Percentiles rank a stretch among this genome's conserved stretches.
Evolutionary conservation across 2,329 filamentous ascomycete species (phyloP).

Genomic region (Diaporthe sp.): DNA sequence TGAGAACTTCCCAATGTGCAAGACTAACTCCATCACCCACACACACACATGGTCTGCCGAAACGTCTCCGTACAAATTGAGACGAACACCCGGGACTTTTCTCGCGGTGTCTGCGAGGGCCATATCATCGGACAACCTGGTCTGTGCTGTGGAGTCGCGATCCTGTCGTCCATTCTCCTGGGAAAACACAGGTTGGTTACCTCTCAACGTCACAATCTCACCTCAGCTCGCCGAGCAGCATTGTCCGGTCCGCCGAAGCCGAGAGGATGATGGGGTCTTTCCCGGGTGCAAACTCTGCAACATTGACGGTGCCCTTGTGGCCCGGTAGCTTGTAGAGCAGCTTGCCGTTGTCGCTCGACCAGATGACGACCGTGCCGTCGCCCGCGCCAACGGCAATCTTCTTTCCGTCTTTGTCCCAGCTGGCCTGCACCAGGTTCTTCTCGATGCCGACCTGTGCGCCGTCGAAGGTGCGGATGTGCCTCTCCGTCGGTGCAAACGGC

Average conservation of each 20-base stretch:
- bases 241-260: conserved; percentile 86
- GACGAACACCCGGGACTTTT: conserved; percentile 11
- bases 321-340: conserved; percentile 94
- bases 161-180: not conserved
- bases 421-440: conserved; percentile 90
- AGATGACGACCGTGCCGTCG: conserved; percentile 90
- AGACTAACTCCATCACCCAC: conserved; percentile 9
- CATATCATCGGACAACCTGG: not conserved
- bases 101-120: not conserved
- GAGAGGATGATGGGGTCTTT: conserved; percentile 89
- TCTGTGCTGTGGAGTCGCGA: not conserved
- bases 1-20: not conserved
- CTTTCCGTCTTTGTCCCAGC: conserved; percentile 89
- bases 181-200: not conserved
- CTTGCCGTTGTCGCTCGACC: conserved; percentile 90
- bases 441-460: conserved; percentile 90
- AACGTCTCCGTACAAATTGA: conserved; percentile 19
- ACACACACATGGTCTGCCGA: conserved; percentile 7
- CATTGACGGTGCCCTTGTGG: conserved; percentile 94
- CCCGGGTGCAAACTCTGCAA: conserved; percentile 87
- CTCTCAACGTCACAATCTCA: conserved; percentile 50
- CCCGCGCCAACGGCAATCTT: conserved; percentile 90
- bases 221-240: conserved; percentile 85
- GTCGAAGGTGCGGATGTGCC: conserved; percentile 88
- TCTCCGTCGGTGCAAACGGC: conserved; percentile 90